A percentile compares a stretch with the other conserved stretches of the same genome.
Conservation (phyloP, 1,284 basidiomycete species). For the Cutaneotrichosporon sp. region DNA sequence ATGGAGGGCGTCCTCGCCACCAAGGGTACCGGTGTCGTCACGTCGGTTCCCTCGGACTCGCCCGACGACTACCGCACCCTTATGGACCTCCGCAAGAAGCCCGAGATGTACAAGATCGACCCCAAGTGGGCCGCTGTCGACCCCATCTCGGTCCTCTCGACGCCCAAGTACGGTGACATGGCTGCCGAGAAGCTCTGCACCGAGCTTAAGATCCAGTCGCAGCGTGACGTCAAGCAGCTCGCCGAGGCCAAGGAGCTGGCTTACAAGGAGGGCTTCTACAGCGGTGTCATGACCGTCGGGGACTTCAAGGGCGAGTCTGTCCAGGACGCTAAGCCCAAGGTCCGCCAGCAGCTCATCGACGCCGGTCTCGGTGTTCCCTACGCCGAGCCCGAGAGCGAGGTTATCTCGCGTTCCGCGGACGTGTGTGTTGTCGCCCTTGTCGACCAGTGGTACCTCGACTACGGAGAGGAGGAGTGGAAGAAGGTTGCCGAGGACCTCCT, state of each 20-base stretch:
- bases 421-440: conserved; percentile 97
- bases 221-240: conserved; percentile 89
- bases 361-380: conserved; percentile 80
- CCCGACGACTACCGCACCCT: conserved; percentile 94
- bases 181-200: conserved; percentile 84
- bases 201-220: conserved; percentile 91
- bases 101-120: conserved; percentile 94
- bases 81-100: conserved; percentile 92
- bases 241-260: conserved; percentile 96
- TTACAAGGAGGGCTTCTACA: conserved; percentile 98
- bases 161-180: conserved; percentile 88
- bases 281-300: conserved; percentile 84
- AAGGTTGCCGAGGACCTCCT: conserved; percentile 79
- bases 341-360: conserved; percentile 79
- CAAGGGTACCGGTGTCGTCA: conserved; percentile 98
- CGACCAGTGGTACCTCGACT: conserved; percentile 99
- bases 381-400: conserved; percentile 91
- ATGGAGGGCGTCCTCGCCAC: conserved; percentile 97
- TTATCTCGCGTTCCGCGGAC: conserved; percentile 85
- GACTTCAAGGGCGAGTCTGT: conserved; percentile 84
- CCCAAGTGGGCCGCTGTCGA: conserved; percentile 83
- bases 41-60: conserved; percentile 96
- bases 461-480: conserved; percentile 88
- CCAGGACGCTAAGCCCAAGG: conserved; percentile 86
- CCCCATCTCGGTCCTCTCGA: conserved; percentile 82